A percentile compares a stretch with the other conserved stretches of the same genome.
phyloP scores from a whole-genome alignment of 768 basidiomycete species.

The Lactifluus piperatus region DNA sequence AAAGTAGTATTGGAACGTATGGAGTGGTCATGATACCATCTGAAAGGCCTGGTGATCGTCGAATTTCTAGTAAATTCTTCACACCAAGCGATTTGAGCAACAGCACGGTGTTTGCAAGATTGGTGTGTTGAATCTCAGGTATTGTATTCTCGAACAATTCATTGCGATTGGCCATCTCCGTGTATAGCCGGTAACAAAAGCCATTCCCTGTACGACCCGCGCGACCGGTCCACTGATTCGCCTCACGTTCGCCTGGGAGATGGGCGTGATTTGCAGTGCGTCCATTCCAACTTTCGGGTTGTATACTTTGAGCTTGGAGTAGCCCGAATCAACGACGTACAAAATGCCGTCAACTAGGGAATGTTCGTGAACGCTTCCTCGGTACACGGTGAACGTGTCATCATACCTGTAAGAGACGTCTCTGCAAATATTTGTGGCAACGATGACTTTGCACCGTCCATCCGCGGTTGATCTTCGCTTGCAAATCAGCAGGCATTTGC shows the following conservation, averaged over 20 bases:
- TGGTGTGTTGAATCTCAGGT: constrained; percentile 97
- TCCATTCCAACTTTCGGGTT: constrained; percentile 99
- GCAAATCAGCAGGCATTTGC: constrained; percentile 98
- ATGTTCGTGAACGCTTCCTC: constrained; percentile 15
- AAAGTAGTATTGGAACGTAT: no score
- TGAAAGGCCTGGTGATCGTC: no score
- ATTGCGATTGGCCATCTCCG: constrained; percentile 93
- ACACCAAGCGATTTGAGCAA: constrained; percentile 94
- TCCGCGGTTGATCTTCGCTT: constrained; percentile 93
- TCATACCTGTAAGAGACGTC: constrained; percentile 88
- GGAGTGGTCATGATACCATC: no score
- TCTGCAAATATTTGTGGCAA: constrained; percentile 99
- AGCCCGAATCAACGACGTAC: constrained; percentile 94
- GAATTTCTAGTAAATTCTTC: constrained; percentile 93
- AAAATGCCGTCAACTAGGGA: constrained; percentile 87
- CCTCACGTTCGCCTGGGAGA: constrained; percentile 99
- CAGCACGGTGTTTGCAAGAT: constrained; percentile 93
- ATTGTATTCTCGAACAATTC: constrained; percentile 95
- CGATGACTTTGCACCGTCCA: constrained; percentile 92
- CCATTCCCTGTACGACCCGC: constrained; percentile 95
- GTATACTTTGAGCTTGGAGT: constrained; percentile 97
- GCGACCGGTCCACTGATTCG: constrained; percentile 90
- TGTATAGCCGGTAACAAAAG: constrained; percentile 94
- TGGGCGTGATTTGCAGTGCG: constrained; percentile 95
- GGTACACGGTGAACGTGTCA: constrained; percentile 6